Evolutionary conservation across 495 filamentous ascomycete genomes (phyloP), one percentile per base, ranked within the genome.

Genomic region (Elasticomyces elasticus): DNA sequence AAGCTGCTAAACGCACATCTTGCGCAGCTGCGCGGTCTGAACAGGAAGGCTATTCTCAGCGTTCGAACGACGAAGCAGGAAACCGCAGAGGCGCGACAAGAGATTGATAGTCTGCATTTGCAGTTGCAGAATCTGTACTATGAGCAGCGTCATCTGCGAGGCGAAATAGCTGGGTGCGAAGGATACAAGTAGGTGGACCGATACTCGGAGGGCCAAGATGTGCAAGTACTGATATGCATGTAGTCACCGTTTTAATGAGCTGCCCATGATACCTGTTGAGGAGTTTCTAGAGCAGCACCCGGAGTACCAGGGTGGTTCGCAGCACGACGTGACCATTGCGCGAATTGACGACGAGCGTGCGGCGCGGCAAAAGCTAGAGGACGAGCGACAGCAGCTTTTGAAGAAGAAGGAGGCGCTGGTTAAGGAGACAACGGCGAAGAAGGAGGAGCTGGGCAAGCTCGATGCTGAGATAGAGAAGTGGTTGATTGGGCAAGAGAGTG

Each of bases 81-180:
- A 61, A 96, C 94, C 9, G 84, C 85, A 26, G 88, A 95, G 65
- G 85, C 83, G 27, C 81, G 91, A 23, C 84, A 88, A 65, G 89
- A 95, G 68, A 87, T 96, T 49, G 92, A 98, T 64, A 79, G 81
- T 49, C 74, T 97, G 54, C 90, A 96, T 71, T 78, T 98, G 19
- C 84, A 94, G 65, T 74, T 97, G 25, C 90, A 97, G 67, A 98
- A 98, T 66, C 74, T 98, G 23, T 91, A 94, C 69, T 98, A 98
- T 67, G 92, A 98, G 68, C 89, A 95, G 67, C 76, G 86, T 54
- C 87, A 95, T 70, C 72, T 98, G 54, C 79, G 82, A 42, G 87
- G 87, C 22, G 94, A 98, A 69, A 97, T 98, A 58, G 73, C 78
- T 2, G 89, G 86, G 27, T 96, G 94, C 70, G 86, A 92, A 64